Conservation (phyloP, 345 rosid species). For the Syzygium grande region DNA sequence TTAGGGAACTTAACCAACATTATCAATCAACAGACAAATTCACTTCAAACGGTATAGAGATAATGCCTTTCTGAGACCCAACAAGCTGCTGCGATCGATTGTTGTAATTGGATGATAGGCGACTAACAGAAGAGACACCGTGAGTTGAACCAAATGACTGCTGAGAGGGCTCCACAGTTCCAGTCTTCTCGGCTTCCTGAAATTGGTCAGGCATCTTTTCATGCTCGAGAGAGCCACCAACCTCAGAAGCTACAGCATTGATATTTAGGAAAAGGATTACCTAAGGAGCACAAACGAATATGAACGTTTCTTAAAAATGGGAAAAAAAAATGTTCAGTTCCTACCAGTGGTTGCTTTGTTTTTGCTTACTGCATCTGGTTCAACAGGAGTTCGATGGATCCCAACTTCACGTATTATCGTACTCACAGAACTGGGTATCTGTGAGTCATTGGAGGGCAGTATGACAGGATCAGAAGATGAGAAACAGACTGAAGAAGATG, state of each 20-base stretch:
- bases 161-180: conserved; percentile 37
- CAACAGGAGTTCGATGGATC: conserved; percentile 24
- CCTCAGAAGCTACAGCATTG: conserved; percentile 32
- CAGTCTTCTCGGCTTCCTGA: conserved; percentile 48
- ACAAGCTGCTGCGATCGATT: conserved; percentile 51
- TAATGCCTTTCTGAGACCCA: conserved; percentile 65
- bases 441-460: conserved; percentile 37
- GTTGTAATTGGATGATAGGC: conserved; percentile 73
- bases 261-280: conserved; percentile 1
- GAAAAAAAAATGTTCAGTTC: neutral
- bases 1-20: neutral
- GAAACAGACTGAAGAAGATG: conserved; percentile 51
- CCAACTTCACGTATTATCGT: conserved; percentile 43
- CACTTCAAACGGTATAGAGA: neutral
- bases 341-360: conserved; percentile 34
- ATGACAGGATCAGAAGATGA: conserved; percentile 58
- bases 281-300: neutral
- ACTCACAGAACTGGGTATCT: conserved; percentile 26
- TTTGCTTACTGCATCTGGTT: conserved; percentile 31
- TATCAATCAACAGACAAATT: neutral
- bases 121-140: conserved; percentile 50
- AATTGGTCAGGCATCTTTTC: conserved; percentile 42
- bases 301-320: neutral
- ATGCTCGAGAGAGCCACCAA: conserved; percentile 25
- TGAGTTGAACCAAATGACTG: conserved; percentile 41